Conservation (phyloP, 2,329 filamentous ascomycete species). For the Aureobasidium vineae region DNA sequence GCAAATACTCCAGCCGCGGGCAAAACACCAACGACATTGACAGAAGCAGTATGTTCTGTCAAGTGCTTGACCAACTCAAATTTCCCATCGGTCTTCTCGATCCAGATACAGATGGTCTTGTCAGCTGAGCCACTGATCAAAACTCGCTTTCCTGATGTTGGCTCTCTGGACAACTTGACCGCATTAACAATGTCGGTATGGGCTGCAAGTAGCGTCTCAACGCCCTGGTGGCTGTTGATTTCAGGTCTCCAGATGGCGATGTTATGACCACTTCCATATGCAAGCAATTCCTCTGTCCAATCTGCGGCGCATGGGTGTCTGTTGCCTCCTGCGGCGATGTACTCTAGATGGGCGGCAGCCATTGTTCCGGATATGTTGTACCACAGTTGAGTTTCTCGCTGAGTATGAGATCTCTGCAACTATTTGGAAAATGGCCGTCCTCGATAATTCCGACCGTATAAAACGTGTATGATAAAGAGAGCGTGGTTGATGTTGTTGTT, state of each 20-base stretch:
- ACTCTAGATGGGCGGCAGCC: slow-evolving; percentile 34
- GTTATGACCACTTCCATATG: slow-evolving; percentile 86
- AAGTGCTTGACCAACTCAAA: slow-evolving; percentile 53
- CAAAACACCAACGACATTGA: slow-evolving; percentile 62
- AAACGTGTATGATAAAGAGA: background rate
- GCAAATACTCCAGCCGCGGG: slow-evolving; percentile 51
- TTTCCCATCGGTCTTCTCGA: slow-evolving; percentile 33
- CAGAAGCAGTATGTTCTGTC: slow-evolving; percentile 66
- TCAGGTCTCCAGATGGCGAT: slow-evolving; percentile 82
- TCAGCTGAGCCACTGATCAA: slow-evolving; percentile 82
- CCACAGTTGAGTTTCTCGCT: background rate
- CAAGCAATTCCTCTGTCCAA: slow-evolving; percentile 74
- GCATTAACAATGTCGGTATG: slow-evolving; percentile 80
- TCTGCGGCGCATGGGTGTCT: slow-evolving; percentile 86
- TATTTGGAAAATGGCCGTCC: background rate
- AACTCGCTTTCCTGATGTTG: slow-evolving; percentile 51
- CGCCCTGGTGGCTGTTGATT: slow-evolving; percentile 54
- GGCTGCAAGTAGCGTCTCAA: slow-evolving; percentile 61
- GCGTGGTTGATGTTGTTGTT: background rate
- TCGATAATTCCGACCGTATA: background rate
- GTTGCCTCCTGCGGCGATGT: slow-evolving; percentile 80
- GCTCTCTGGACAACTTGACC: slow-evolving; percentile 68
- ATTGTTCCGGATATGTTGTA: background rate
- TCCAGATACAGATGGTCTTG: slow-evolving; percentile 67
- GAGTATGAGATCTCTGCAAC: background rate